Percentiles rank a stretch among this genome's conserved stretches.
Evolutionary conservation across 1,284 basidiomycete species (phyloP).

Genomic region (Cutaneotrichosporon curvatum): DNA sequence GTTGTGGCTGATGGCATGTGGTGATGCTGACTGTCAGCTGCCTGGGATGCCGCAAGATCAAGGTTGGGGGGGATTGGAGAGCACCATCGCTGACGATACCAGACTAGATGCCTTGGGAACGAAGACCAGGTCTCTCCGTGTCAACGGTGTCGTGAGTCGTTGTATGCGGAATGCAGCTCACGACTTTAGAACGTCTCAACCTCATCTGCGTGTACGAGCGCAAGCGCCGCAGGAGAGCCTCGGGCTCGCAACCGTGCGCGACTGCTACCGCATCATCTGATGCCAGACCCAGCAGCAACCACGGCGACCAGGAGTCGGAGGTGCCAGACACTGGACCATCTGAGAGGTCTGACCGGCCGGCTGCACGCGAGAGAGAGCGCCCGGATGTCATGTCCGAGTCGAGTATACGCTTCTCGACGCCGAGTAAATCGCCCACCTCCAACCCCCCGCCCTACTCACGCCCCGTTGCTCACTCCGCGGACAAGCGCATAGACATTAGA

Average conservation of each 20-base stretch:
- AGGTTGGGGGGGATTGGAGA: not conserved
- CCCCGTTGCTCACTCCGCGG: not conserved
- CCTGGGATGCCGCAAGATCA: conserved; percentile 4
- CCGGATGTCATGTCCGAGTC: conserved; percentile 4
- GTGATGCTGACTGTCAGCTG: not conserved
- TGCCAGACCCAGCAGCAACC: not conserved
- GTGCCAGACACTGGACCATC: too few species aligned
- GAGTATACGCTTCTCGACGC: not conserved
- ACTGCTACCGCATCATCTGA: not conserved
- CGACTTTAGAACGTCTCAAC: not conserved
- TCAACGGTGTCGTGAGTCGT: not conserved
- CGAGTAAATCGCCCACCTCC: not conserved
- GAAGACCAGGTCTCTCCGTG: conserved; percentile 1
- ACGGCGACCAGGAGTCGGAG: too few species aligned
- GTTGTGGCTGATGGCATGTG: not conserved
- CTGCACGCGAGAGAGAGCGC: not conserved
- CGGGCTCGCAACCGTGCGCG: not conserved
- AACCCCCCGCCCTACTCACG: too few species aligned
- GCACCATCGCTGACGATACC: not conserved
- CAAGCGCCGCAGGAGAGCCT: not conserved
- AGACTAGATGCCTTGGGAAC: conserved; percentile 3
- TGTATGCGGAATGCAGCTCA: not conserved
- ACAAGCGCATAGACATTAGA: not conserved
- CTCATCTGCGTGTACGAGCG: conserved; percentile 3
- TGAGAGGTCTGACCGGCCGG: not conserved